Base-by-base conservation (phyloP, 1,139 yeast genomes). In the Geotrichum candidum region DNA sequence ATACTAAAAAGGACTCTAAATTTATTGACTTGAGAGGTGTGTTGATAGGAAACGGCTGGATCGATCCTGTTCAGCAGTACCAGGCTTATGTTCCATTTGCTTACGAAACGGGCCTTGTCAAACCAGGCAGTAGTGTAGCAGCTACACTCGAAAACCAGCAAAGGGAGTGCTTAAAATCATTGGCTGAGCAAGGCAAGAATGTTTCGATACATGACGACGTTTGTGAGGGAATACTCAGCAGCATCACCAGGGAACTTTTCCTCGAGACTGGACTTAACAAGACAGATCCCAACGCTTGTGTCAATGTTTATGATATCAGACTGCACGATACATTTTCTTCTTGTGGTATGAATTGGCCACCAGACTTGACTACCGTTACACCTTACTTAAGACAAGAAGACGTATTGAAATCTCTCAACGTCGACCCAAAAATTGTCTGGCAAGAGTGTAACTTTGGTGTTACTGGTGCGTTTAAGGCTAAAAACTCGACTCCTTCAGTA, bases 311-410 rank as follows among this genome's bases (percentile, higher is more conserved):
- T 72, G 96, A 94, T 73, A 82, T 84, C 62, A 80, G 88, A 41
- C 76, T 88, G 61, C 78, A 76, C 45, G 97, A 92, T 71, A 74
- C 84, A 0, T 90, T 78, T 68, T 97, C 98, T 0, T 77, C 88
- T 0, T 94, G 99, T 76, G 99, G 98, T 4, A 81, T 85, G 84
- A 88, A 88, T 71, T 94, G 99, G 99, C 99, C 99, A 0, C 83
- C 83, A 31, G 94, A 85, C 66, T 77, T 92, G 65, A 76, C 74
- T 0, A 68, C 76, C 57, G 85, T 91, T 15, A 77, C 81, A 0
- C 82, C 84, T 11, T 94, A 88, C 70, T 80, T 94, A 63, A 77
- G 82, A 29, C 71, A 75, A 1, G 77, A 78, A 0, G 81, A 80
- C 1, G 94, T 89, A 18, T 81, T 83, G 71, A 70, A 76, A 45